Evolutionary conservation across 179 eudicot genomes (phyloP).

Genomic region (Silene vulgaris): DNA sequence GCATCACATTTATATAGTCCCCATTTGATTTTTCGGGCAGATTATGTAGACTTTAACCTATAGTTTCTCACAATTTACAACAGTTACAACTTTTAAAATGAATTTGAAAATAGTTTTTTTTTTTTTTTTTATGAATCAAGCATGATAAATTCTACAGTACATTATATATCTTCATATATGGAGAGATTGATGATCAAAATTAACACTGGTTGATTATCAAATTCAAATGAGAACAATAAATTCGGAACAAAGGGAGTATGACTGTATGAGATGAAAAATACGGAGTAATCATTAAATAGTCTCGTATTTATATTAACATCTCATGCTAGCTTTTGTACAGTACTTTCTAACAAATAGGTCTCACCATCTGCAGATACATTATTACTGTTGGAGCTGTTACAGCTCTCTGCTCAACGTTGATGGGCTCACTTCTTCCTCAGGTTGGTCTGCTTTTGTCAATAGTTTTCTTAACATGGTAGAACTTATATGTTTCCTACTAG

Average conservation of each 20-base stretch:
- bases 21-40: background rate
- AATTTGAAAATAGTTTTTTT: background rate
- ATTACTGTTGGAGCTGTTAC: slow-evolving; percentile 76
- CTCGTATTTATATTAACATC: background rate
- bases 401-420: slow-evolving; percentile 85
- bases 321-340: background rate
- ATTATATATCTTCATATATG: background rate
- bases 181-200: background rate
- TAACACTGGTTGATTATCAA: background rate
- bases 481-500: background rate
- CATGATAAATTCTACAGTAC: too few species aligned
- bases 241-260: too few species aligned
- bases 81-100: background rate
- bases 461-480: slow-evolving; percentile 9
- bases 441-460: slow-evolving; percentile 28
- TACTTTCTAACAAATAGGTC: slow-evolving; percentile 11
- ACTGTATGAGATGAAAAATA: too few species aligned
- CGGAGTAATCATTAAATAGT: too few species aligned
- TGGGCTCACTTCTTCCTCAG: slow-evolving; percentile 98
- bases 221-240: background rate
- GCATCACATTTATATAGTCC: background rate
- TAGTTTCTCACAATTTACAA: too few species aligned
- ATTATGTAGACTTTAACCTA: too few species aligned
- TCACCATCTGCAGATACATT: slow-evolving; percentile 49
- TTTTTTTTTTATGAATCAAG: too few species aligned